Evolutionary conservation across 805 yeast genomes (phyloP).

Genomic region (Komagataella phaffii): DNA sequence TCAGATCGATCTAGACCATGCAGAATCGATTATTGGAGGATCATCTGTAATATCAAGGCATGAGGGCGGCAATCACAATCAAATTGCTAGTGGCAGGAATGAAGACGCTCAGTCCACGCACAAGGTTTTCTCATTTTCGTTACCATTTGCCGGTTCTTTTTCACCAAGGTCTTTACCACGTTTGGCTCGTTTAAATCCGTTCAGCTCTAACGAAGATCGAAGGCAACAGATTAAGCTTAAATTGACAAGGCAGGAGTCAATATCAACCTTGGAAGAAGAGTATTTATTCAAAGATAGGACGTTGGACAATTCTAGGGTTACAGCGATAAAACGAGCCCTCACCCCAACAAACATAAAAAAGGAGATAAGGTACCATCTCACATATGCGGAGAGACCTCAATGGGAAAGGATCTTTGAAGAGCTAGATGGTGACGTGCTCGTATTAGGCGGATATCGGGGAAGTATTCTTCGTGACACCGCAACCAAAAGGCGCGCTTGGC

Average conservation of each 20-base stretch:
- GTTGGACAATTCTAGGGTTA: conserved; percentile 50
- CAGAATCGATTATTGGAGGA: conserved; percentile 40
- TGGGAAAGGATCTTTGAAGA: conserved; percentile 37
- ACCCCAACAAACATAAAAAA: conserved; percentile 21
- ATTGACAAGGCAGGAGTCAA: conserved; percentile 39
- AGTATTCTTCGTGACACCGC: conserved; percentile 53
- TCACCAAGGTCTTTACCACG: conserved; percentile 14
- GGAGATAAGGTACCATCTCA: conserved; percentile 12
- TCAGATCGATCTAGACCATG: conserved; percentile 12
- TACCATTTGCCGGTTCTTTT: conserved; percentile 41
- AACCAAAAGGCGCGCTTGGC: conserved; percentile 66
- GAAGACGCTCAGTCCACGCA: conserved; percentile 9
- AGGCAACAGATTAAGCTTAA: conserved; percentile 23
- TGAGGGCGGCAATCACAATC: conserved; percentile 1
- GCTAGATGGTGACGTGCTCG: conserved; percentile 64
- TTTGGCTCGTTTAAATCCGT: conserved; percentile 7
- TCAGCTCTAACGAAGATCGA: conserved; percentile 9
- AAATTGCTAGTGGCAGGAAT: neutral
- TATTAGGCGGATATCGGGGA: conserved; percentile 87
- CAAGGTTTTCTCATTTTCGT: conserved; percentile 39
- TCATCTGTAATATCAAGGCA: conserved; percentile 14
- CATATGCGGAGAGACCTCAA: conserved; percentile 15
- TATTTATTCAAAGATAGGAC: conserved; percentile 32
- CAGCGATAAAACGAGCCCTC: conserved; percentile 58
- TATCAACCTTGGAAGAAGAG: conserved; percentile 53